Evolutionary conservation across 2,329 filamentous ascomycete species (phyloP).

Genomic region (Setomelanomma holmii): DNA sequence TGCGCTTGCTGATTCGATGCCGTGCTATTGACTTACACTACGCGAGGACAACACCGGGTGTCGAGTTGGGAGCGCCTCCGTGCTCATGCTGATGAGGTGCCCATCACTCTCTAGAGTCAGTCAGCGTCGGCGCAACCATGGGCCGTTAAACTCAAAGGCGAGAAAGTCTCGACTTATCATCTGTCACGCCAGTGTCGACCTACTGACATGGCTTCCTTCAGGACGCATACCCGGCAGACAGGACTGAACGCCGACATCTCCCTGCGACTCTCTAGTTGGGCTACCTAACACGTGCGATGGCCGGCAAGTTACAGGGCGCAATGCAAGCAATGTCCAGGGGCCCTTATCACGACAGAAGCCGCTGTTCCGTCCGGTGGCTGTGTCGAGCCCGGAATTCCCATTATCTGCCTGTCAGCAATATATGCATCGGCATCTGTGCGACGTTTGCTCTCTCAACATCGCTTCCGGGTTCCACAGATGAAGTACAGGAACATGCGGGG

Average conservation of each 20-base stretch:
- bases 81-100: no score
- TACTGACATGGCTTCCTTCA: not conserved
- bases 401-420: not conserved
- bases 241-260: slow-evolving; percentile 1
- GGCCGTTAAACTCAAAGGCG: not conserved
- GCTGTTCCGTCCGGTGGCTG: not conserved
- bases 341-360: not conserved
- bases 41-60: no score
- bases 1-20: not conserved
- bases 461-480: not conserved
- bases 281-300: not conserved
- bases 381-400: not conserved
- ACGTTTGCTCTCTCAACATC: not conserved
- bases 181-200: not conserved
- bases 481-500: slow-evolving; percentile 5
- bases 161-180: not conserved
- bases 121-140: not conserved
- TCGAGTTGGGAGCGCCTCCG: no score
- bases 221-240: not conserved
- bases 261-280: not conserved
- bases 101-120: not conserved
- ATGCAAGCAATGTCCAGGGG: not conserved
- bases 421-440: not conserved
- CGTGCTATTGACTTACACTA: no score
- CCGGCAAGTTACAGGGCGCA: not conserved